Evolutionary conservation across 108 stramenopile genomes (phyloP), one percentile per base, ranked within the genome.

Genomic region (Craspedostauros australis): DNA sequence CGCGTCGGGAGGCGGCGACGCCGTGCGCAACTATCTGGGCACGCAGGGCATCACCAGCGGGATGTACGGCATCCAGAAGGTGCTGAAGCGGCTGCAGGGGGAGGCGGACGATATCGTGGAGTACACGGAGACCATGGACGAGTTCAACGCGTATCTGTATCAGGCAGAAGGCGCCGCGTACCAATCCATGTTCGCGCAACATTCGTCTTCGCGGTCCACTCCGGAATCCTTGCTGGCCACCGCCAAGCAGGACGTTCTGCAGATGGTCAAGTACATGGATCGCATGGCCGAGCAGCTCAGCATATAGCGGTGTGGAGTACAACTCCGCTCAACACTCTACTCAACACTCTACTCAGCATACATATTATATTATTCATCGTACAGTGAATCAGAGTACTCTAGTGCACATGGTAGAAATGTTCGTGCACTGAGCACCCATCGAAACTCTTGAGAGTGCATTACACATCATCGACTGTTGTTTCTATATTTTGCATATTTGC

Each of bases 121-220:
- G 26, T 84, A 62, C 39, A 72, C 72, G 2, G 82, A 84, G 50
- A 47, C 60, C 0, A 62, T 68, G 54, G 54, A 76, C 37, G 77
- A 77, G 32, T 84, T 84, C 48, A 69, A 79, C 29, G 64, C 77
- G 0, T 70, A 70, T 46, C 40, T 73, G 18, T 66, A 48, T 42
- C 72, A 73, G 37, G 78, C 82, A 18, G 82, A 84, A 29, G 66
- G 70, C 15, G 63, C 77, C 8, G 77, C 78, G 0, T 84, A 84
- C 40, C 62, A 63, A 41, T 70, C 72, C 20, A 34, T 79, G 36
- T 84, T 84, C 59, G 82, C 60, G 20, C 78, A 84, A 48, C 64
- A 70, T 56, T 74, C 72, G 3, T 54, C 63, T 15, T 75, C 82
- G 25, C 79, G 75, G 57, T 45, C 54, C 5, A 74, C 68, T 18